These are phyloP conservation scores for Trichoderma sp. DNA, from an alignment of 2,329 filamentous ascomycete genomes.

Conservation along the genomic window DNA sequence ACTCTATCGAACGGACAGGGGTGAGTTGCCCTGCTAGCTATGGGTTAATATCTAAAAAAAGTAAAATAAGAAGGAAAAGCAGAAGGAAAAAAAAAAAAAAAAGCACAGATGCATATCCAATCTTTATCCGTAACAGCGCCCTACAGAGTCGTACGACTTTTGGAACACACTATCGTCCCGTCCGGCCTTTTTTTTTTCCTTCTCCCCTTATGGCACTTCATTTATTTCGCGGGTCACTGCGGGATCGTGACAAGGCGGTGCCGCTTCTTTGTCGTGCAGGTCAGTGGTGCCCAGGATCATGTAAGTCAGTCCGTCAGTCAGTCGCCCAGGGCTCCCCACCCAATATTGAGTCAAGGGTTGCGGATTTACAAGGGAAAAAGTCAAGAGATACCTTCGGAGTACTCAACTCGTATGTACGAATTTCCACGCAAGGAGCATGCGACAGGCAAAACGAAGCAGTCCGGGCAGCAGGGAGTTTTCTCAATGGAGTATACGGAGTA, in stretches of 20 bases:
- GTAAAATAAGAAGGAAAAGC: not conserved
- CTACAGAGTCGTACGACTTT: slow-evolving; percentile 7
- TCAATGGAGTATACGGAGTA: not conserved
- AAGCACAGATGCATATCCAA: not conserved
- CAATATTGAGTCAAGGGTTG: not conserved
- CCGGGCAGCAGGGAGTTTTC: not conserved
- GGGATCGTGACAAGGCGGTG: not conserved
- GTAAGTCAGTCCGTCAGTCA: not conserved
- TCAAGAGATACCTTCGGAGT: no score
- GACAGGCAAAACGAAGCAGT: not conserved
- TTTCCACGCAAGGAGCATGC: not conserved
- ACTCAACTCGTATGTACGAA: not conserved
- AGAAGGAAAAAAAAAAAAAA: not conserved
- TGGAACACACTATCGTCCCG: not conserved
- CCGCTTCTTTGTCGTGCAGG: not conserved
- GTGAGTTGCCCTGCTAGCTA: not conserved
- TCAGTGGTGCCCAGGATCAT: not conserved
- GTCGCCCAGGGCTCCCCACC: not conserved
- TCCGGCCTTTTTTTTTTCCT: not conserved
- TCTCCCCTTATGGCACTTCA: not conserved
- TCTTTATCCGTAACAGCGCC: not conserved
- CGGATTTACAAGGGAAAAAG: not conserved
- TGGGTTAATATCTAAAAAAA: not conserved
- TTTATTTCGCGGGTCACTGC: not conserved
- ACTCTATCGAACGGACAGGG: not conserved